Conservation (phyloP, 257 asterid species). For the Solanum paucissectum region DNA sequence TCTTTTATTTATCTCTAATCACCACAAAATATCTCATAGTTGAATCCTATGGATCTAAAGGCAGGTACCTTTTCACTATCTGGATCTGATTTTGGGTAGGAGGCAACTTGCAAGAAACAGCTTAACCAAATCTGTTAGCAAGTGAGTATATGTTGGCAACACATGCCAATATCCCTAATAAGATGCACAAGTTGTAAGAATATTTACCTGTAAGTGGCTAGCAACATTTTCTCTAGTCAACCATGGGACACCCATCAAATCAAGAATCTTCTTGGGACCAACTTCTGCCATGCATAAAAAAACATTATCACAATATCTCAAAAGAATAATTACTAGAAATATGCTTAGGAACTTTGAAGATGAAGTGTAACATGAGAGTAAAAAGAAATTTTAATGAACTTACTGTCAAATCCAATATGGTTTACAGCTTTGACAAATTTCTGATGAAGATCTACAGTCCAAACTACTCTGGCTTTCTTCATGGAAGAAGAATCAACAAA, state of each 20-base stretch:
- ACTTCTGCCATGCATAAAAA: slow-evolving; percentile 40
- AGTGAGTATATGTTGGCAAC: background rate
- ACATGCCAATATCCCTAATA: background rate
- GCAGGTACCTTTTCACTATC: background rate
- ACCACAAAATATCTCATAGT: background rate
- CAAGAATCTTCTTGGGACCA: slow-evolving; percentile 90
- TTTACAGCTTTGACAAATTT: slow-evolving; percentile 60
- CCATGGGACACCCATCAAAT: slow-evolving; percentile 86
- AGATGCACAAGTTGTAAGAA: background rate
- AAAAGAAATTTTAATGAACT: slow-evolving; percentile 8
- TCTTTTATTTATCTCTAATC: background rate
- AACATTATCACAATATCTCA: background rate
- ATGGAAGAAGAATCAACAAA: slow-evolving; percentile 33
- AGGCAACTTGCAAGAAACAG: background rate
- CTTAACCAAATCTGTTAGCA: background rate
- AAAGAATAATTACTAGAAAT: background rate
- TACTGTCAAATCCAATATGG: slow-evolving; percentile 57
- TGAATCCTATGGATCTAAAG: background rate
- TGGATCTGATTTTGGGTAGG: background rate
- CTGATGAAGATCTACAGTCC: slow-evolving; percentile 63
- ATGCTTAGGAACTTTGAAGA: background rate
- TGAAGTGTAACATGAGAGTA: background rate
- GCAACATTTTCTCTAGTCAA: slow-evolving; percentile 86
- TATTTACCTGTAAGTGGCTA: slow-evolving; percentile 78
- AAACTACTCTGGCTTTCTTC: slow-evolving; percentile 80